Evolutionary conservation across 352 stramenopile genomes (phyloP).

Genomic region (Saprolegnia parasitica): DNA sequence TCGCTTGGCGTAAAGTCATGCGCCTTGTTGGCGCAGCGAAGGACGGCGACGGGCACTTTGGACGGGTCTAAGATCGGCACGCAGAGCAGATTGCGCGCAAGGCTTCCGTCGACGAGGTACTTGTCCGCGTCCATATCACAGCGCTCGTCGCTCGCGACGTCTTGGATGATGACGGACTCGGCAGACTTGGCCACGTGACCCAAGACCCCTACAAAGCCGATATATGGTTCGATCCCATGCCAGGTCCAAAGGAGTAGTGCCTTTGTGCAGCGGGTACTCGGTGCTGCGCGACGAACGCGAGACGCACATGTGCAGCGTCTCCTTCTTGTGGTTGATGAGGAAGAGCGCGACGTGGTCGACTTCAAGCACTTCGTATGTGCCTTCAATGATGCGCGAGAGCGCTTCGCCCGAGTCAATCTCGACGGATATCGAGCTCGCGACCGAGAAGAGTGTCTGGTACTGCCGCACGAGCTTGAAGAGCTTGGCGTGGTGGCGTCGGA

Average conservation of each 20-base stretch:
- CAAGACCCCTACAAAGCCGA: not conserved
- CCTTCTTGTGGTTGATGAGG: slow-evolving; percentile 4
- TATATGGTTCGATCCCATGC: too few relatives aligned
- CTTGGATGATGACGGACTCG: slow-evolving; percentile 5
- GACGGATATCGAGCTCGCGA: slow-evolving; percentile 24
- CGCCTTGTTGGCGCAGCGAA: slow-evolving; percentile 22
- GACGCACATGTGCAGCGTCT: slow-evolving; percentile 1
- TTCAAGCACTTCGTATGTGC: slow-evolving; percentile 3
- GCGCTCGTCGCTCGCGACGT: not conserved
- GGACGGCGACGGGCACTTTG: not conserved
- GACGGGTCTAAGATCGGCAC: slow-evolving; percentile 4
- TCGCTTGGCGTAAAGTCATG: slow-evolving; percentile 11
- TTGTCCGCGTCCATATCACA: slow-evolving; percentile 5
- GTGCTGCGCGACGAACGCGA: not conserved
- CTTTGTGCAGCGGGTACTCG: not conserved
- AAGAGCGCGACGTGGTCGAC: slow-evolving; percentile 13
- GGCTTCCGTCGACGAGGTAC: not conserved
- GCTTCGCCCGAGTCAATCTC: slow-evolving; percentile 17
- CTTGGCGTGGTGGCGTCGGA: slow-evolving; percentile 16
- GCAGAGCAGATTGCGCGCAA: slow-evolving; percentile 1
- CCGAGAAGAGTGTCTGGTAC: slow-evolving; percentile 15
- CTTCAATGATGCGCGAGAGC: slow-evolving; percentile 18
- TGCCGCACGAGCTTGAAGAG: slow-evolving; percentile 24
- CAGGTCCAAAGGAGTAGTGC: too few relatives aligned
- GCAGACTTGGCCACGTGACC: not conserved